Conservation (phyloP, 2,329 filamentous ascomycete species). For the Pestalotiopsis fici region DNA sequence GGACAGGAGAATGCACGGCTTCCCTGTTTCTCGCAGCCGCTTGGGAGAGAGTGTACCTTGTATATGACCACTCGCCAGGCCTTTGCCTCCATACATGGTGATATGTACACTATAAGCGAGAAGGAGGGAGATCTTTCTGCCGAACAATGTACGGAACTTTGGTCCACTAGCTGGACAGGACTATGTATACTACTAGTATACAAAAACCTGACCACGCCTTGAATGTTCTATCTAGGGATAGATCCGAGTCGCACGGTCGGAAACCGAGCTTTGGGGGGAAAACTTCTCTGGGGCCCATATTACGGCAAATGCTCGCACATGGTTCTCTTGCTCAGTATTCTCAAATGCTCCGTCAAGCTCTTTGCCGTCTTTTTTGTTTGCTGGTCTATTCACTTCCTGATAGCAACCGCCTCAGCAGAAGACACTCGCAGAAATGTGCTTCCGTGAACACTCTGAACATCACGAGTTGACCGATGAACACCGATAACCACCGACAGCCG, state of each 20-base stretch:
- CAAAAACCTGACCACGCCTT: neutral
- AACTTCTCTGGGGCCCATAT: neutral
- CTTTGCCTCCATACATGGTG: too few species aligned
- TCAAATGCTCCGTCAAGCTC: too few species aligned
- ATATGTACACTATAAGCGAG: neutral
- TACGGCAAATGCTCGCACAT: too few species aligned
- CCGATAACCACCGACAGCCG: neutral
- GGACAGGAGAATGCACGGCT: neutral
- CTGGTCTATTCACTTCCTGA: too few species aligned
- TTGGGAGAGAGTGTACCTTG: too few species aligned
- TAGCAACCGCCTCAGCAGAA: too few species aligned
- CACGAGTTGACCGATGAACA: too few species aligned
- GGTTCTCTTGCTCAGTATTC: too few species aligned
- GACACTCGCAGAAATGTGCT: too few species aligned
- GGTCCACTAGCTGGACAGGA: neutral
- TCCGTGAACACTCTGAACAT: too few species aligned
- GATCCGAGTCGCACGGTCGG: neutral
- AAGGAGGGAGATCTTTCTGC: neutral
- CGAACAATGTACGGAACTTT: neutral
- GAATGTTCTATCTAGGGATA: neutral
- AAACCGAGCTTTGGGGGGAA: neutral
- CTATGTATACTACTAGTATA: neutral
- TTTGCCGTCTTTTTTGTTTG: too few species aligned
- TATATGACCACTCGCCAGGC: too few species aligned
- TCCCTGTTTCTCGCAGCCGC: neutral